phyloP scores from a whole-genome alignment of 2,329 filamentous ascomycete species.

The Tolypocladium inflatum region DNA sequence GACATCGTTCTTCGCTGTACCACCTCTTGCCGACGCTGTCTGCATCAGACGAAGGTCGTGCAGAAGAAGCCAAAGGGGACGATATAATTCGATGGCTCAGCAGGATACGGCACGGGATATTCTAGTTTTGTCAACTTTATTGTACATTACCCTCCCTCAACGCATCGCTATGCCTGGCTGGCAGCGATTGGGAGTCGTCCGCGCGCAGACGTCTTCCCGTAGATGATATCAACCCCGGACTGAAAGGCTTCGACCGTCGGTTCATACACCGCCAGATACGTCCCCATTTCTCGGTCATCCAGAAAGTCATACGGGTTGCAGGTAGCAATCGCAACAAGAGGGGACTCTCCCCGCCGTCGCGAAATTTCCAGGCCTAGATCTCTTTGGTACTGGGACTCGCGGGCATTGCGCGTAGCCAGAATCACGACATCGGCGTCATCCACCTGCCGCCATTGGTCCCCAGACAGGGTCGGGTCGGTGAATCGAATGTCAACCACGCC shows the following conservation, averaged over 20 bases:
- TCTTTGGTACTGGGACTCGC: conserved; percentile 13
- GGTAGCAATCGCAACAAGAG: conserved; percentile 11
- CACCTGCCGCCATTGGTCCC: conserved; percentile 10
- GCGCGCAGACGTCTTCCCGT: conserved; percentile 3
- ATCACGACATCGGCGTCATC: conserved; percentile 12
- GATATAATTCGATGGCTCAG: background rate
- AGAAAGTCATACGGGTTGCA: conserved; percentile 16
- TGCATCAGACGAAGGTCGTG: too few species aligned
- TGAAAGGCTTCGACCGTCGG: conserved; percentile 15
- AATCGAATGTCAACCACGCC: conserved; percentile 11
- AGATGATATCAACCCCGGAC: conserved; percentile 10
- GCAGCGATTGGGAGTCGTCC: background rate
- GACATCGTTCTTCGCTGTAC: too few species aligned
- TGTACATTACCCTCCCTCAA: background rate
- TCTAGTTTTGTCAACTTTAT: too few species aligned
- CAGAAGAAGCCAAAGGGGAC: too few species aligned
- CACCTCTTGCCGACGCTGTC: too few species aligned
- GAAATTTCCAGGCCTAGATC: conserved; percentile 11
- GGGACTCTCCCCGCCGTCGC: conserved; percentile 4
- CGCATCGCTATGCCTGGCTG: background rate
- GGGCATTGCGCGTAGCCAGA: conserved; percentile 14
- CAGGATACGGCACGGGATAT: background rate
- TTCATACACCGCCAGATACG: conserved; percentile 15
- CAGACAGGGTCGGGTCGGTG: conserved; percentile 6
- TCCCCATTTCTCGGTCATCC: conserved; percentile 9